These are phyloP conservation scores for Haplographium delicatum DNA, from an alignment of 495 filamentous ascomycete genomes.

Conservation along the genomic window DNA sequence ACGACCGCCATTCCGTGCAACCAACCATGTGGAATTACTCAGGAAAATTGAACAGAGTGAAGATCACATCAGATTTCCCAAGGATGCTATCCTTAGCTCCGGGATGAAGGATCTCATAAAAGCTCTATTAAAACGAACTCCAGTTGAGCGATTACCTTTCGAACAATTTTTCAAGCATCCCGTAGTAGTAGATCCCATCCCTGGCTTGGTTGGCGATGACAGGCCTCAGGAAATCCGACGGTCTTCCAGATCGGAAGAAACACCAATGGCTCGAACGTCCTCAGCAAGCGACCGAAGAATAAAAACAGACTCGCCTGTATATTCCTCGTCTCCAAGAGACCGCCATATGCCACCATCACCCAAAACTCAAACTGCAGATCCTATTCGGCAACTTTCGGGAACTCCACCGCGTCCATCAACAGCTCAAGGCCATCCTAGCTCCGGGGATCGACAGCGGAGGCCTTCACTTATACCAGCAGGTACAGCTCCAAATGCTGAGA, in stretches of 20 bases:
- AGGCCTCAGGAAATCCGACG: slow-evolving; percentile 36
- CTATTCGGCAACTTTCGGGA: slow-evolving; percentile 12
- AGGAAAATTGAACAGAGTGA: slow-evolving; percentile 83
- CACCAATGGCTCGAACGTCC: slow-evolving; percentile 12
- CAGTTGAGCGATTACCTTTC: slow-evolving; percentile 78
- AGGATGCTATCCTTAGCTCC: slow-evolving; percentile 63
- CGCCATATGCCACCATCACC: slow-evolving; percentile 12
- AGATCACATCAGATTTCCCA: slow-evolving; percentile 77
- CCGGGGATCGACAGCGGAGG: slow-evolving; percentile 14
- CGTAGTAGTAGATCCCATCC: slow-evolving; percentile 75
- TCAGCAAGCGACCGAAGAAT: slow-evolving; percentile 12
- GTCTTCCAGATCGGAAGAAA: slow-evolving; percentile 9
- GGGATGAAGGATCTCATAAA: slow-evolving; percentile 80
- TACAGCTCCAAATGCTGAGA: slow-evolving; percentile 24
- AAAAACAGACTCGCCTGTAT: slow-evolving; percentile 2
- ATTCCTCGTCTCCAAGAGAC: slow-evolving; percentile 21
- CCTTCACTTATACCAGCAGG: slow-evolving; percentile 34
- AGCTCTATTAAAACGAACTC: slow-evolving; percentile 74
- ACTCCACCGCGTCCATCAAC: slow-evolving; percentile 20
- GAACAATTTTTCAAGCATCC: slow-evolving; percentile 70
- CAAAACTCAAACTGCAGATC: slow-evolving; percentile 4
- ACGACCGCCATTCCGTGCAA: slow-evolving; percentile 83
- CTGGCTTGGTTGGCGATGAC: slow-evolving; percentile 76
- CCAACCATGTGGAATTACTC: slow-evolving; percentile 90
- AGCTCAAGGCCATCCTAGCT: slow-evolving; percentile 1